Evolutionary conservation across 164 flowering plant species (phyloP), one percentile per base, ranked within the genome.

Genomic region (grape (Vitis vinifera)): DNA sequence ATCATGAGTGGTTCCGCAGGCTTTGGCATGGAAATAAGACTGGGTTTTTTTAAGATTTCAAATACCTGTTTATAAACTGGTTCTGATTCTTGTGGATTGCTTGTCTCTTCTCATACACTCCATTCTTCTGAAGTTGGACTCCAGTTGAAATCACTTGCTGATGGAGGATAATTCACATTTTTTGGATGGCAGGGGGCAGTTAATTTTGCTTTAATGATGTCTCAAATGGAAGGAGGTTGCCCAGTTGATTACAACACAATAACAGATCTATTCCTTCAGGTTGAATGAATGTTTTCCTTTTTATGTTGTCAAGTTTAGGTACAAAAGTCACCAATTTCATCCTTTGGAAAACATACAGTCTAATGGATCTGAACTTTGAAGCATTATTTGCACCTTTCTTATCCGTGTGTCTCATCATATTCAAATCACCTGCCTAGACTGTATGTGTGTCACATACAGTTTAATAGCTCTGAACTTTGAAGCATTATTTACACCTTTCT

Each of bases 221-320:
- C 97, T 53, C 97, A 92, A 87, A 92, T 92, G 96, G 97, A 92
- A 71, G 97, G 97, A 74, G 97, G 97, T 56, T 92, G 97, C 52
- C 97, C 97, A 12, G 78, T 92, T 73, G 94, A 91, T 76, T 91
- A 84, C 71, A 87, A 89, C 78, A 96, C 98, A 17, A 93, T 96
- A 60, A 90, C 98, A 9, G 98, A 96, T 86, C 95, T 96, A 63
- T 96, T 96, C 71, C 98, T 96, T 81, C 99, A 96, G 98, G 99
- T 95, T 59, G 77, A 89, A 91, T 30, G 31, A 23, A 88, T 89
- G 44, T 11, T 53, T 23, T 50, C 12, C 11, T 30, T 31, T 66
- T 16, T 2, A 50, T 9, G 51, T 51, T 44, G 50, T 4, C 4
- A 16, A 19, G 17, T 58, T 47, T 23, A 23, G 27, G 27, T 23